A percentile compares a stretch with the other conserved stretches of the same genome.
Conservation (phyloP, 164 flowering plant species). For the Chimonanthus salicifolius region DNA sequence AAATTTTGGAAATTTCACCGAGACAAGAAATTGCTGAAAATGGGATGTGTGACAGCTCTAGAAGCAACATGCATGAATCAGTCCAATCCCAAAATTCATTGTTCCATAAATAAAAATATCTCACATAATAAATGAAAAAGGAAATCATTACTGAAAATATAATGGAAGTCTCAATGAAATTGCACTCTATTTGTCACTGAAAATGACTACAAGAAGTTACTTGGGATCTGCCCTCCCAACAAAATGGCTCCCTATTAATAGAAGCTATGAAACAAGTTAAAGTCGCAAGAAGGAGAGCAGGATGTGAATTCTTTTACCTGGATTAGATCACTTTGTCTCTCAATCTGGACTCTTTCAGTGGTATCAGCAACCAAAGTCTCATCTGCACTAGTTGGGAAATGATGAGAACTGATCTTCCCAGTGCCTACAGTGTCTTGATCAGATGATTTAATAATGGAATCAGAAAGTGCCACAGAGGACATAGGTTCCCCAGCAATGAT, state of each 20-base stretch:
- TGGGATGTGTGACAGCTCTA: neutral
- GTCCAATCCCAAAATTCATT: neutral
- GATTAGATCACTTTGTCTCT: slow-evolving; percentile 18
- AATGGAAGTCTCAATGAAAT: neutral
- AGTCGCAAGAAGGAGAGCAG: neutral
- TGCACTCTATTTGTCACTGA: neutral
- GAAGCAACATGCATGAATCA: neutral
- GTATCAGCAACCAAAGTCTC: slow-evolving; percentile 13
- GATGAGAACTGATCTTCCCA: slow-evolving; percentile 3
- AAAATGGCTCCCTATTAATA: neutral
- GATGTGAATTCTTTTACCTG: slow-evolving; percentile 26
- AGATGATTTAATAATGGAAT: slow-evolving; percentile 1
- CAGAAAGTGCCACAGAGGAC: slow-evolving; percentile 15
- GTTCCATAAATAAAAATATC: neutral
- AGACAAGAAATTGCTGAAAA: no score
- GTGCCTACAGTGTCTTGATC: slow-evolving; percentile 13
- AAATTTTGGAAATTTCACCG: no score
- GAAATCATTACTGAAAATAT: neutral
- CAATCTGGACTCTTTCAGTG: slow-evolving; percentile 12
- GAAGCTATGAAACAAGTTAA: neutral
- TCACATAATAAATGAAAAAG: neutral
- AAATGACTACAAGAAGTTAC: no score
- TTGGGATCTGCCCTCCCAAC: neutral
- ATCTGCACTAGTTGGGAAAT: slow-evolving; percentile 8
- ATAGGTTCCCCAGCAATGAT: slow-evolving; percentile 7